These are phyloP conservation scores for Colletotrichum eremochloae DNA, from an alignment of 2,329 filamentous ascomycete species.

Conservation along the genomic window DNA sequence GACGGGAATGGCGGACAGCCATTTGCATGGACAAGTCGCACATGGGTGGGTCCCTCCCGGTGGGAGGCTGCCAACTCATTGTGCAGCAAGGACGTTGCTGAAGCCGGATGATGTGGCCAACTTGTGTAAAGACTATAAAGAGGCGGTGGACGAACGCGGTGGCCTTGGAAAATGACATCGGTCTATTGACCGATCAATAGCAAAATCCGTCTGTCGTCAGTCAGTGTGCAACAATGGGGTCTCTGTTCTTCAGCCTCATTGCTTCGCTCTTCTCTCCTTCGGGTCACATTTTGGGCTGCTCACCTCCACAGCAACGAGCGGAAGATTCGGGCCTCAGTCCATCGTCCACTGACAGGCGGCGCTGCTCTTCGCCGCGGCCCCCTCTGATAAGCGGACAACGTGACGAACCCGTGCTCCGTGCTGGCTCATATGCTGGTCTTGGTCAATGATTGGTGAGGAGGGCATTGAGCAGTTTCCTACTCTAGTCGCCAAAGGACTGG, in stretches of 20 bases:
- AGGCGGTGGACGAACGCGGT: constrained; percentile 39
- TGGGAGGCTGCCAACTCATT: constrained; percentile 44
- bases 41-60: constrained; percentile 42
- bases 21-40: constrained; percentile 42
- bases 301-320: constrained; percentile 7
- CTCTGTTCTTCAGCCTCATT: constrained; percentile 34
- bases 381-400: constrained; percentile 31
- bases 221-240: background rate
- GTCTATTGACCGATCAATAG: background rate
- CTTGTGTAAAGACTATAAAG: constrained; percentile 34
- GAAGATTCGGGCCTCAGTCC: constrained; percentile 10
- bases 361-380: constrained; percentile 36
- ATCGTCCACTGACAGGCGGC: constrained; percentile 27
- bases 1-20: constrained; percentile 35
- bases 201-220: constrained; percentile 1
- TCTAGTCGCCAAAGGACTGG: constrained; percentile 25
- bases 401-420: constrained; percentile 44
- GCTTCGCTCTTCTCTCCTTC: constrained; percentile 11
- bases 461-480: constrained; percentile 37
- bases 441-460: constrained; percentile 42
- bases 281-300: constrained; percentile 27
- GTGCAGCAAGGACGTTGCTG: constrained; percentile 42
- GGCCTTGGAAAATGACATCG: background rate
- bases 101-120: constrained; percentile 37
- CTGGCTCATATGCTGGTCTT: constrained; percentile 33